phyloP scores from a whole-genome alignment of 2,329 filamentous ascomycete genomes.

The Trichoderma harzianum region DNA sequence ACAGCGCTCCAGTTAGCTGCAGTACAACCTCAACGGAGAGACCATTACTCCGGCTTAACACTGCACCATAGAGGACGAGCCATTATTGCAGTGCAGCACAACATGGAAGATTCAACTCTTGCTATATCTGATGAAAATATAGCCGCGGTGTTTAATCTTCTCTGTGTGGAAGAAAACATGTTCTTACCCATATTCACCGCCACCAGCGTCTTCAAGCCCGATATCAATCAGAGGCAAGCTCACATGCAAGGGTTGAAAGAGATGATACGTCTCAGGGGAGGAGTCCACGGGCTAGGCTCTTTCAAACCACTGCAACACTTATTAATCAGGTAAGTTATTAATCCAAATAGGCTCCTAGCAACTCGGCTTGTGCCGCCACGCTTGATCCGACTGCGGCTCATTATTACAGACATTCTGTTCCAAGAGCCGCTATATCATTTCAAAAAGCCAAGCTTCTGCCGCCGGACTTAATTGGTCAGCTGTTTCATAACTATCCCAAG shows the following conservation, averaged over 20 bases:
- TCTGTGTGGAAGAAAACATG: background rate
- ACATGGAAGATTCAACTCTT: background rate
- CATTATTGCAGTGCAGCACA: background rate
- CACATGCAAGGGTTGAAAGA: background rate
- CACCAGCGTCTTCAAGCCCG: background rate
- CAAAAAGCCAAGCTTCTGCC: background rate
- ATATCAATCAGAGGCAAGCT: background rate
- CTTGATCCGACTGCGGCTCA: background rate
- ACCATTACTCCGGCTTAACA: background rate
- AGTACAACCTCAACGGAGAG: background rate
- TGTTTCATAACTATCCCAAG: background rate
- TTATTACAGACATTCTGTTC: background rate
- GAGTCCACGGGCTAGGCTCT: background rate
- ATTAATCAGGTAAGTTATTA: background rate
- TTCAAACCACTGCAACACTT: background rate
- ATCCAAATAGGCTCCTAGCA: background rate
- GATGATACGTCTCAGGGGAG: background rate
- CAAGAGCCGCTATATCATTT: background rate
- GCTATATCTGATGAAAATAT: background rate
- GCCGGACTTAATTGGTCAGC: background rate
- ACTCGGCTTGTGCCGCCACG: background rate
- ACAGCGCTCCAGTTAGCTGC: background rate
- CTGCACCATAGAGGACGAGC: background rate
- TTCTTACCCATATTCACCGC: background rate
- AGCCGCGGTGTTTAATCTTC: background rate